Conservation (phyloP, 805 yeast species). For the Nakazawaea ernobii region DNA sequence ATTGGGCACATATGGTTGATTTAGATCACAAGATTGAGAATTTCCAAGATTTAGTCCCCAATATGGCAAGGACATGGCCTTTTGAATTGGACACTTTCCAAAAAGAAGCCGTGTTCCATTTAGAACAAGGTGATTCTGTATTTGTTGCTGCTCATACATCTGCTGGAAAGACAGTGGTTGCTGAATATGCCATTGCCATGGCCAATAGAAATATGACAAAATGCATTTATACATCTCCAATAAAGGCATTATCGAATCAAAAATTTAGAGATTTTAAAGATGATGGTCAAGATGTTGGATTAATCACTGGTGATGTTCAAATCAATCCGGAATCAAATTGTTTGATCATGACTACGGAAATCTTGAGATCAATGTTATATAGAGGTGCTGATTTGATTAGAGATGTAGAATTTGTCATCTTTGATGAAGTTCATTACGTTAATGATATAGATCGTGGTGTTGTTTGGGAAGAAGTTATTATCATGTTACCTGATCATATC, state of each 20-base stretch:
- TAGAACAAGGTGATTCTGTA: conserved; percentile 97
- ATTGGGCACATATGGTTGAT: conserved; percentile 96
- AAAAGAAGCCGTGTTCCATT: conserved; percentile 92
- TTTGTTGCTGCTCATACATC: conserved; percentile 99
- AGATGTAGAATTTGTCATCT: conserved; percentile 95
- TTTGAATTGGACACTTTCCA: conserved; percentile 93
- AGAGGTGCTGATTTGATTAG: conserved; percentile 94
- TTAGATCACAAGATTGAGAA: conserved; percentile 76
- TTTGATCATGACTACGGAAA: conserved; percentile 96
- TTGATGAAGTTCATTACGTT: conserved; percentile 97
- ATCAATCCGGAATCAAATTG: conserved; percentile 96
- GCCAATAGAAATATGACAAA: conserved; percentile 94
- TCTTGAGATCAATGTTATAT: conserved; percentile 89
- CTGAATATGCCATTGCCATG: conserved; percentile 97
- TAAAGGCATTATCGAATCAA: conserved; percentile 85
- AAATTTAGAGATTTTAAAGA: conserved; percentile 84
- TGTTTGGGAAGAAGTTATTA: conserved; percentile 98
- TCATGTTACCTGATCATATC: conserved; percentile 95
- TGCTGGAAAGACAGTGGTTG: conserved; percentile 98
- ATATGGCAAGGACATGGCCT: conserved; percentile 92
- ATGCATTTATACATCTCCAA: conserved; percentile 94
- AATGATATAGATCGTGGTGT: conserved; percentile 97
- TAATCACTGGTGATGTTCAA: conserved; percentile 96
- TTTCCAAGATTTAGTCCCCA: conserved; percentile 83
- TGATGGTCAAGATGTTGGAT: conserved; percentile 80